Evolutionary conservation across 139 green algal species (phyloP), one percentile per base, ranked within the genome.

Genomic region (Raphidocelis subcapitata): DNA sequence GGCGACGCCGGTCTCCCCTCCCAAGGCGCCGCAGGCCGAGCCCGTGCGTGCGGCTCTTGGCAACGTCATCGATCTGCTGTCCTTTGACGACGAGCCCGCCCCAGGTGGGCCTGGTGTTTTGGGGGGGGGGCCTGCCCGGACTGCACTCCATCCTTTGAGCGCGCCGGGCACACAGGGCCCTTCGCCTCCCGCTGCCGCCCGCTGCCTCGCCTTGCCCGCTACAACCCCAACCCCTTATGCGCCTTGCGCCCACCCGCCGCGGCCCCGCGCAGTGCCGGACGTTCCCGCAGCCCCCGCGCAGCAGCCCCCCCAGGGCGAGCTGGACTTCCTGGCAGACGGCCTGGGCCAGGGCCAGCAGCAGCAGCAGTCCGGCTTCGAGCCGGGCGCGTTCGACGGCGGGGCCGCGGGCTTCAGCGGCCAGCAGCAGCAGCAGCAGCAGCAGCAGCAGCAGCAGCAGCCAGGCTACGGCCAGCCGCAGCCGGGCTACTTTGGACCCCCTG

Each of bases 251-350:
- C 41, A 49, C 41, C 41, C 41, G 12, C 41, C 41, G 8, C 41
- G 8, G 8, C 41, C 41, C 41, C 41, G 8, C 41, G 8, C 41
- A 8, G 8, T 12, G 8, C 41, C 41, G 12, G 41, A 8, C 41
- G 41, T 49, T 12, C 8, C 12, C 41, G 12, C 8, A 8, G 46
- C 46, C 4, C 24, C 72, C 35, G 62, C 61, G 35, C 37, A 46
- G 47, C 29, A 8, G 20, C 21, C 37, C 14, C 54, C 54, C 23
- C 35, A 37, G 37, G 63, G 72, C 12, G 72, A 72, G 62, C 52
- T 78, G 26, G 72, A 78, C 62, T 72, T 72, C 62, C 62, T 78
- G 26, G 72, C 63, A 29, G 62, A 72, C 32, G 63, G 72, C 62
- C 66, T 78, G 51, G 62, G 23, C 46, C 46, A 62, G 72, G 60